These are phyloP conservation scores for Diplodia corticola DNA, from an alignment of 2,329 filamentous ascomycete genomes.

Conservation along the genomic window DNA sequence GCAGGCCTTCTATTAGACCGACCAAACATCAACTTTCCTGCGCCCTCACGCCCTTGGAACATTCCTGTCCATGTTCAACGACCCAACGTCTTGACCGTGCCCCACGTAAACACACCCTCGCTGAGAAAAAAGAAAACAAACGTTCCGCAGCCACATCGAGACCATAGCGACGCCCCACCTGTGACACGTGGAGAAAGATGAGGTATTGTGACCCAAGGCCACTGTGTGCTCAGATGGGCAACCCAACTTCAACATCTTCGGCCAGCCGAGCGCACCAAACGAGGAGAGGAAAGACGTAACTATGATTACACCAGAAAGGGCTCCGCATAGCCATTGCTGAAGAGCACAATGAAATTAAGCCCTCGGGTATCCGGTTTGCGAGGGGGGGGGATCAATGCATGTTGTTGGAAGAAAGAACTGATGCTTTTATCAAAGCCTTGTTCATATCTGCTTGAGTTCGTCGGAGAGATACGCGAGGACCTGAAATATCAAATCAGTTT, in stretches of 20 bases:
- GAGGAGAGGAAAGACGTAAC: background rate
- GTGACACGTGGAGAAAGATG: background rate
- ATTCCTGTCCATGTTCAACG: background rate
- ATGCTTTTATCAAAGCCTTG: background rate
- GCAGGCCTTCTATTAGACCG: background rate
- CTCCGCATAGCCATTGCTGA: background rate
- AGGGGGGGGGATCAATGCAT: background rate
- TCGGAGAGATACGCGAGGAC: constrained; percentile 24
- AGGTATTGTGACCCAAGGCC: background rate
- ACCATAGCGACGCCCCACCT: background rate
- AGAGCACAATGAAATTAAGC: background rate
- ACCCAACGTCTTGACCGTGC: background rate
- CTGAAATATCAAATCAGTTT: background rate
- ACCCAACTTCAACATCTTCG: background rate
- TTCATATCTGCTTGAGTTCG: constrained; percentile 23
- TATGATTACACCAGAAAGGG: constrained; percentile 4
- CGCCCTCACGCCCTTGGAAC: background rate
- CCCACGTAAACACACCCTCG: background rate
- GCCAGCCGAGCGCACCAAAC: background rate
- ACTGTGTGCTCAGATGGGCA: background rate
- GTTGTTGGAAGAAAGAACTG: background rate
- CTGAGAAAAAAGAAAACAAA: background rate
- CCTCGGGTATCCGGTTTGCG: background rate
- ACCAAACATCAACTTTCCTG: background rate
- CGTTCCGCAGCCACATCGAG: background rate